Percentiles rank a stretch among this genome's conserved stretches.
These are phyloP conservation scores for Backusella psychrophila DNA, from an alignment of 192 early-diverging fungal genomes.

Conservation along the genomic window DNA sequence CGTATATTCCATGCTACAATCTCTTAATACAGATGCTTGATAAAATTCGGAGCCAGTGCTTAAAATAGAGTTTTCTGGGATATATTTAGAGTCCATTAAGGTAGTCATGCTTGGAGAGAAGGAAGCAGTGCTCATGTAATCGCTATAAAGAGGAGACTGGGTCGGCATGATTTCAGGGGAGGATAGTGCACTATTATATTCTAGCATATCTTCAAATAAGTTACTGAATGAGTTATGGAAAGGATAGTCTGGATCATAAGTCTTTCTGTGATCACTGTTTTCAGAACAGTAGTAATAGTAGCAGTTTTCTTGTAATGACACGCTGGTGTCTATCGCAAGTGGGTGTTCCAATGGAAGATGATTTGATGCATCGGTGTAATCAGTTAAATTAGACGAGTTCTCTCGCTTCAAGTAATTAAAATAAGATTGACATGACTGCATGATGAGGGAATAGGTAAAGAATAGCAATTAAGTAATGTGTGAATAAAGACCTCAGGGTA, in stretches of 20 bases:
- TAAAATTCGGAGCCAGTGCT: neutral
- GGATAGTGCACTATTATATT: neutral
- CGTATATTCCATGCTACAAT: neutral
- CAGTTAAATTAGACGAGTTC: neutral
- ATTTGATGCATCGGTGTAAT: neutral
- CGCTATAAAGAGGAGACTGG: neutral
- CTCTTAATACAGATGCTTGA: neutral
- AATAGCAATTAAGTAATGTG: neutral
- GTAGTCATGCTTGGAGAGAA: neutral
- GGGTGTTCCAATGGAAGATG: neutral
- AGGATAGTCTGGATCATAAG: neutral
- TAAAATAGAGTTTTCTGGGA: neutral
- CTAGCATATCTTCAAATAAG: neutral
- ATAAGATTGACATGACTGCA: neutral
- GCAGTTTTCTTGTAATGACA: neutral
- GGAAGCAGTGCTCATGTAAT: neutral
- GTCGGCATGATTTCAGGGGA: neutral
- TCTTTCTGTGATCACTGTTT: neutral
- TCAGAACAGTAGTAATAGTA: neutral
- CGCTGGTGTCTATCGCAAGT: neutral
- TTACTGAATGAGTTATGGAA: neutral
- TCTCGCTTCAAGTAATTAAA: neutral
- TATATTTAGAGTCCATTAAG: neutral
- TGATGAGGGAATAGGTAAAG: neutral
- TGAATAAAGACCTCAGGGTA: neutral